Percentiles rank a stretch among this genome's conserved stretches.
phyloP scores from a whole-genome alignment of 2,329 filamentous ascomycete species.

The Trematosphaeria pertusa region DNA sequence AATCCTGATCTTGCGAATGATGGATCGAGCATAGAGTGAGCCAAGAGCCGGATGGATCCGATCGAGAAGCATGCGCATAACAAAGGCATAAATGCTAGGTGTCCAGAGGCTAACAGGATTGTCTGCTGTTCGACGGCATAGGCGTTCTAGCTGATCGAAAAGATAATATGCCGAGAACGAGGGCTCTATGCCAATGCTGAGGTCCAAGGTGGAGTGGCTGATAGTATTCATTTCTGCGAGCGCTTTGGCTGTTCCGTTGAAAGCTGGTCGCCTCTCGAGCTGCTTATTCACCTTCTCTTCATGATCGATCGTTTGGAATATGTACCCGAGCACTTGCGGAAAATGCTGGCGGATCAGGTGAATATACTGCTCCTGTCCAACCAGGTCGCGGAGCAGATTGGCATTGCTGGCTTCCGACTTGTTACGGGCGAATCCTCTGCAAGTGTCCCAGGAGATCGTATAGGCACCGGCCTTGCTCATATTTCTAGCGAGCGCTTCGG shows the following conservation, averaged over 20 bases:
- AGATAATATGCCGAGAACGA: slow-evolving; percentile 82
- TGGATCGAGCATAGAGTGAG: slow-evolving; percentile 83
- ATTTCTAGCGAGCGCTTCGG: slow-evolving; percentile 60
- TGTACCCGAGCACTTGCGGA: slow-evolving; percentile 75
- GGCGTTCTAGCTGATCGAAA: slow-evolving; percentile 73
- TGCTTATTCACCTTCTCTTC: slow-evolving; percentile 39
- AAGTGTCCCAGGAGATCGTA: slow-evolving; percentile 78
- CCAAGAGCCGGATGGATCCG: slow-evolving; percentile 84
- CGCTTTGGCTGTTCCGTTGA: slow-evolving; percentile 67
- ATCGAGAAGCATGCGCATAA: slow-evolving; percentile 79
- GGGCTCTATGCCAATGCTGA: slow-evolving; percentile 85
- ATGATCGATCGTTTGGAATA: slow-evolving; percentile 71
- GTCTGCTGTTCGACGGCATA: slow-evolving; percentile 73
- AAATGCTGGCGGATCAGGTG: slow-evolving; percentile 73
- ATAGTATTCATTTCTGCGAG: slow-evolving; percentile 74
- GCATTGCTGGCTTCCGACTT: slow-evolving; percentile 65
- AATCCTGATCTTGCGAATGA: slow-evolving; percentile 84
- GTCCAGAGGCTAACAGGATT: slow-evolving; percentile 75
- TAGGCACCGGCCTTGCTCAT: slow-evolving; percentile 87
- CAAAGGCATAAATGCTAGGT: slow-evolving; percentile 73
- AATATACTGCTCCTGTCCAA: slow-evolving; percentile 72
- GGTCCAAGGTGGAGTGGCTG: slow-evolving; percentile 67
- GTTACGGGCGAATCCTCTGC: slow-evolving; percentile 42
- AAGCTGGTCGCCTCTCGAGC: slow-evolving; percentile 66
- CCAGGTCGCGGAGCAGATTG: slow-evolving; percentile 68